These are phyloP conservation scores for Kernera saxatilis DNA, from an alignment of 345 rosid genomes.

Conservation along the genomic window DNA sequence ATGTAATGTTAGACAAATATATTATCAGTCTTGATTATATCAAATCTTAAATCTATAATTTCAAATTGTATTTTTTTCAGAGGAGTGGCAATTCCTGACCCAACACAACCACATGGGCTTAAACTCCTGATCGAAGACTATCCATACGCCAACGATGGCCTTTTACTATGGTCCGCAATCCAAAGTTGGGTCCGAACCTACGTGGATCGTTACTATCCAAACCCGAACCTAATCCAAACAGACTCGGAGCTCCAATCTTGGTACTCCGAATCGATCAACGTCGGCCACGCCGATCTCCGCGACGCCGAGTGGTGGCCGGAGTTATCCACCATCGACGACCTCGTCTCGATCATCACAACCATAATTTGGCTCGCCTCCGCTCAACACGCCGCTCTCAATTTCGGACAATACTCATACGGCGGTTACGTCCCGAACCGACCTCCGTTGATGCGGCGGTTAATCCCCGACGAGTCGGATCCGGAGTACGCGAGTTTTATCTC, in stretches of 20 bases:
- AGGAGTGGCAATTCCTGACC: slow-evolving; percentile 84
- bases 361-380: slow-evolving; percentile 96
- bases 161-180: slow-evolving; percentile 75
- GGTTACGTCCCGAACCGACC: slow-evolving; percentile 94
- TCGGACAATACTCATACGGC: slow-evolving; percentile 91
- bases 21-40: too few relatives aligned
- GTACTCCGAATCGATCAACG: slow-evolving; percentile 77
- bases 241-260: slow-evolving; percentile 83
- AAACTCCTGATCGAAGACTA: slow-evolving; percentile 87
- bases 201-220: slow-evolving; percentile 72
- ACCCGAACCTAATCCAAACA: slow-evolving; percentile 39
- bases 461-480: slow-evolving; percentile 71
- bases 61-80: too few relatives aligned
- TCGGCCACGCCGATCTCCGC: slow-evolving; percentile 78
- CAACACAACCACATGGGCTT: slow-evolving; percentile 85
- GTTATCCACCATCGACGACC: slow-evolving; percentile 48
- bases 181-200: slow-evolving; percentile 86
- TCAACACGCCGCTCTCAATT: slow-evolving; percentile 93
- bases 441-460: slow-evolving; percentile 73
- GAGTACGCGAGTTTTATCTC: slow-evolving; percentile 52
- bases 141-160: slow-evolving; percentile 93
- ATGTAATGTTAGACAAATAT: too few relatives aligned
- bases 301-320: slow-evolving; percentile 87
- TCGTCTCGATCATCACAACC: slow-evolving; percentile 63
- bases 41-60: too few relatives aligned